Evolutionary conservation across 1,284 basidiomycete genomes (phyloP).

Genomic region (Pyrrhoderma noxium): DNA sequence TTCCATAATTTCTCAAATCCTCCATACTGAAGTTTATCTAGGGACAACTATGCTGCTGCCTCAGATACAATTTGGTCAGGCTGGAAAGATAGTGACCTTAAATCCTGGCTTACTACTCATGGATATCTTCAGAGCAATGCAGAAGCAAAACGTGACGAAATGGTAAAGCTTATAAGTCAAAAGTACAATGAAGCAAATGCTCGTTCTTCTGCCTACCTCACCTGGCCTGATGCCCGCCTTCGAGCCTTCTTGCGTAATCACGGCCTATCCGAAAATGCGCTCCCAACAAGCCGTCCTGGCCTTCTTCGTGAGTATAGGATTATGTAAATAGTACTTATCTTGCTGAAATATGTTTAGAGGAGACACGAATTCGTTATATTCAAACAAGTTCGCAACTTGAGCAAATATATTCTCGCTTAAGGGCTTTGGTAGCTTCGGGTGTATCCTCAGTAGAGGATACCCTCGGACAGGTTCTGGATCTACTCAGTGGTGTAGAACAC

Average conservation of each 20-base stretch:
- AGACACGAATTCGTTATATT: slow-evolving; percentile 72
- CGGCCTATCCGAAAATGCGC: slow-evolving; percentile 58
- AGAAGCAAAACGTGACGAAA: slow-evolving; percentile 65
- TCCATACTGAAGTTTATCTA: slow-evolving; percentile 22
- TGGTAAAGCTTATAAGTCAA: slow-evolving; percentile 57
- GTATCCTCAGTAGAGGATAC: slow-evolving; percentile 66
- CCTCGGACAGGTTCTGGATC: slow-evolving; percentile 40
- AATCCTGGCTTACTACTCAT: slow-evolving; percentile 70
- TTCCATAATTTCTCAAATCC: neutral
- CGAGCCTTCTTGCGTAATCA: slow-evolving; percentile 75
- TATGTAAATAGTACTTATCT: neutral
- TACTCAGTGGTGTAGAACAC: slow-evolving; percentile 37
- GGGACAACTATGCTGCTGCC: slow-evolving; percentile 69
- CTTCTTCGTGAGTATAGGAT: slow-evolving; percentile 50
- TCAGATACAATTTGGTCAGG: slow-evolving; percentile 61
- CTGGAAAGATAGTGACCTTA: slow-evolving; percentile 78
- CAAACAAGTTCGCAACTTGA: slow-evolving; percentile 55
- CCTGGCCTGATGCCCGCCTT: slow-evolving; percentile 87
- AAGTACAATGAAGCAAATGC: slow-evolving; percentile 44
- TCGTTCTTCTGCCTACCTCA: slow-evolving; percentile 56
- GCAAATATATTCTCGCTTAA: slow-evolving; percentile 48
- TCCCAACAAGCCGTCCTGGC: slow-evolving; percentile 58
- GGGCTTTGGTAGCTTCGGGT: slow-evolving; percentile 52
- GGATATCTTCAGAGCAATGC: slow-evolving; percentile 64
- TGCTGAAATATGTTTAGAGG: slow-evolving; percentile 36